Evolutionary conservation across 305 asterid species (phyloP), one percentile per base, ranked within the genome.

Genomic region (Salvia sclarea): DNA sequence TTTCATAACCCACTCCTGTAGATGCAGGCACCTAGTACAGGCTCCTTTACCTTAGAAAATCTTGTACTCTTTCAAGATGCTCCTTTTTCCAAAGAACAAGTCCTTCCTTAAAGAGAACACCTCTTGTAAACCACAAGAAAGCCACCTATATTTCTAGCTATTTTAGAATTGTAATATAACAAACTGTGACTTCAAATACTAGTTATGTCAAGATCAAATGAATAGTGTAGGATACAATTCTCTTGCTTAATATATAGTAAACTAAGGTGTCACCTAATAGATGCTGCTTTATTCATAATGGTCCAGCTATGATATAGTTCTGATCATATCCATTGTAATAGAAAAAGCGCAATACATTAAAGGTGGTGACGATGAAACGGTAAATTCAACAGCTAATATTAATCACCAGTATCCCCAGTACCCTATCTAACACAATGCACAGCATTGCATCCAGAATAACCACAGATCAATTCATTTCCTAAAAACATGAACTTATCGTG

Each of bases 261-360:
- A 45, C 20, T 30, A 18, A 14, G 40, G 24, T 5, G 33, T 8
- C 45, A 11, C 60, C 14, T 45, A 12, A 21, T 14, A 1, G n/a
- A 65, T 33, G 61, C 14, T 47, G 72, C 45, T 48, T 63, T 24
- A 64, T 2, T 47, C 44, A 64, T 6, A 33, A 64, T 17, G 53
- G 41, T n/a, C 40, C 44, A 25, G 33, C 25, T 9, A 63, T n/a
- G 53, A 44, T n/a, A 44, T 20, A 9, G 21, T 35, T 57, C 35
- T 9, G 20, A 44, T 33, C 54, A 45, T 64, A 54, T 55, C 18
- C 38, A 43, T n/a, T 47, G 48, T 14, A 56, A 54, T 44, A 2
- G n/a, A 57, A 64, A 47, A 14, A 10, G 25, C 72, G 28, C 50
- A 44, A 57, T 48, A 24, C 18, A 47, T 8, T 20, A 38, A 22